These are phyloP conservation scores for Stropharia rugosoannulata DNA, from an alignment of 768 basidiomycete species.

Conservation along the genomic window DNA sequence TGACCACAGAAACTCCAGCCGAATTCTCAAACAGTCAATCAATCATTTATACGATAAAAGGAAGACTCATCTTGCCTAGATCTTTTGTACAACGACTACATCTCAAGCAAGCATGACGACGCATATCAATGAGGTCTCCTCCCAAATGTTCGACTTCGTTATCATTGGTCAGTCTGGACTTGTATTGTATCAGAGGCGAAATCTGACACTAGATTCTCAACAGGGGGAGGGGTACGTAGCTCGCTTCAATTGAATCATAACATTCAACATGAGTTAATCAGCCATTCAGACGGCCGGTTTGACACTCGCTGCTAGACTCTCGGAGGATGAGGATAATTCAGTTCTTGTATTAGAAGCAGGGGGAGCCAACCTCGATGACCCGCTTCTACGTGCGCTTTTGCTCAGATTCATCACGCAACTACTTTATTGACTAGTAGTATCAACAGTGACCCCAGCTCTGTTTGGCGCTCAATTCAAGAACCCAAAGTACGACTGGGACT, in stretches of 20 bases:
- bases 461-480: constrained; percentile 5
- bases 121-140: constrained; percentile 16
- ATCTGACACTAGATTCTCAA: background rate
- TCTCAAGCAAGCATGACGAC: background rate
- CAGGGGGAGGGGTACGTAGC: background rate
- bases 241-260: background rate
- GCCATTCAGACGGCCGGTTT: constrained; percentile 16
- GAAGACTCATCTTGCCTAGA: too few species aligned
- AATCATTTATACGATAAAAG: too few species aligned
- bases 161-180: constrained; percentile 25
- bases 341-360: constrained; percentile 39
- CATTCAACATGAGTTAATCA: background rate
- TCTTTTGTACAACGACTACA: too few species aligned
- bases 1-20: too few species aligned
- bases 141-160: constrained; percentile 29
- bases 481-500: constrained; percentile 35
- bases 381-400: constrained; percentile 9
- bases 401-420: background rate
- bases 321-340: constrained; percentile 25
- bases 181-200: background rate
- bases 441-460: background rate
- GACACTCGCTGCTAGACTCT: constrained; percentile 24
- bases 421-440: too few species aligned
- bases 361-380: constrained; percentile 26
- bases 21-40: too few species aligned